Evolutionary conservation across 2,329 filamentous ascomycete genomes (phyloP).

Genomic region (Reticulascus tulasneorum): DNA sequence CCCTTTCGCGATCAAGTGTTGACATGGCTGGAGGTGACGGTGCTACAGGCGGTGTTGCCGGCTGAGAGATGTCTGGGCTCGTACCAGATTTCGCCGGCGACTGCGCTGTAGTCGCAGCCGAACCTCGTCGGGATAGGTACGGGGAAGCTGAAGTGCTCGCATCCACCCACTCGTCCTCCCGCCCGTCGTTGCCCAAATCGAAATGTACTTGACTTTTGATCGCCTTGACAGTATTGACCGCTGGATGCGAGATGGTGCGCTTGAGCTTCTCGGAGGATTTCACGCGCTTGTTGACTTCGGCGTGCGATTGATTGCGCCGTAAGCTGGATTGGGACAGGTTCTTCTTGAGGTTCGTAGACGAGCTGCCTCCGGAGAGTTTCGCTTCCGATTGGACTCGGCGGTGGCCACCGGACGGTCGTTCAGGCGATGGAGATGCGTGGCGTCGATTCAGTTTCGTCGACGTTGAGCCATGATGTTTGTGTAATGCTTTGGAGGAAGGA

Average conservation of each 20-base stretch:
- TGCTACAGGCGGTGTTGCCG: constrained; percentile 16
- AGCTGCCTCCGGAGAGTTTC: constrained; percentile 42
- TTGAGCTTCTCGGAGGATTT: constrained; percentile 51
- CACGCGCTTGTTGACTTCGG: constrained; percentile 48
- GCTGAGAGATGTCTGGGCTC: constrained; percentile 27
- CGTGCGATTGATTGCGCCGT: constrained; percentile 58
- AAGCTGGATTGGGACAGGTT: constrained; percentile 51
- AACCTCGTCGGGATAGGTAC: constrained; percentile 43
- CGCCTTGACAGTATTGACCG: constrained; percentile 38
- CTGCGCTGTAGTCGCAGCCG: constrained; percentile 35
- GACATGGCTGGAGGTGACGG: constrained; percentile 13
- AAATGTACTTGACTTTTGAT: constrained; percentile 57
- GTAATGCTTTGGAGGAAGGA: constrained; percentile 48
- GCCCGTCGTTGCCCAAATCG: constrained; percentile 52
- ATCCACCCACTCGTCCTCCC: constrained; percentile 63
- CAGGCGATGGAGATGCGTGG: constrained; percentile 39
- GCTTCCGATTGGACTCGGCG: constrained; percentile 29
- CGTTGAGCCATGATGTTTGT: constrained; percentile 35
- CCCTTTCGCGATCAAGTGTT: constrained; percentile 35
- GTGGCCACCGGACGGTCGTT: constrained; percentile 24
- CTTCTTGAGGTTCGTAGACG: constrained; percentile 45
- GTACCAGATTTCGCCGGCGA: constrained; percentile 38
- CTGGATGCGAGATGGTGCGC: constrained; percentile 47
- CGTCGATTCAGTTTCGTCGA: constrained; percentile 38
- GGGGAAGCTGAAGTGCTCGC: constrained; percentile 61